Evolutionary conservation across 192 early-diverging fungal genomes (phyloP).

Genomic region (Podochytrium sp.): DNA sequence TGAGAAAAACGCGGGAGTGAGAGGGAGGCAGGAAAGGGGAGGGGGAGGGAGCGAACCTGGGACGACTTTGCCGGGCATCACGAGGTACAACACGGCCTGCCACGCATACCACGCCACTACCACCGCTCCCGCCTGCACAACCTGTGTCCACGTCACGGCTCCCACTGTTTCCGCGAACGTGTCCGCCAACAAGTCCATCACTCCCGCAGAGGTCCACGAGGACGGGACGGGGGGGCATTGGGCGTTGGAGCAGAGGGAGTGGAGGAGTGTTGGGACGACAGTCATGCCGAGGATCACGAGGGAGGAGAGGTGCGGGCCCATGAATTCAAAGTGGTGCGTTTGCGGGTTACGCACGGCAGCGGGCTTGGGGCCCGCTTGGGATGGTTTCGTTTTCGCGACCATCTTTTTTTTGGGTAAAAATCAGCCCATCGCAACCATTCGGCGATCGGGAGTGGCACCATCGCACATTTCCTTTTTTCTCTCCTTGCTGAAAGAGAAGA

Average conservation of each 20-base stretch:
- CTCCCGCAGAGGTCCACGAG: not conserved
- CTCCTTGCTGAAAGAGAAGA: too few relatives aligned
- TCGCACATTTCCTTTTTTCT: too few relatives aligned
- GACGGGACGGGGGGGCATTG: constrained; percentile 34
- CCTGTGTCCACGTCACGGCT: not conserved
- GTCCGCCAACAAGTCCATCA: not conserved
- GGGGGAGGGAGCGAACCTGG: constrained; percentile 22
- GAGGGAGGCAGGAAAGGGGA: not conserved
- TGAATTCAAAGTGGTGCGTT: constrained; percentile 81
- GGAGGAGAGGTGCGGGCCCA: constrained; percentile 48
- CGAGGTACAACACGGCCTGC: constrained; percentile 66
- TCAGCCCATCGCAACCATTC: too few relatives aligned
- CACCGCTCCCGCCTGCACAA: not conserved
- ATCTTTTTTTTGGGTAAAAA: too few relatives aligned
- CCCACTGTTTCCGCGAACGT: not conserved
- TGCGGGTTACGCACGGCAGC: constrained; percentile 11
- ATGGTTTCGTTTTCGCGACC: too few relatives aligned
- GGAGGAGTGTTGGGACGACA: constrained; percentile 4
- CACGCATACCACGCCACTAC: constrained; percentile 68
- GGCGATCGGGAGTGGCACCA: too few relatives aligned
- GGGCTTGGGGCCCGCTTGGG: too few relatives aligned
- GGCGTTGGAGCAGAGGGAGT: constrained; percentile 22
- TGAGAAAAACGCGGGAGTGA: not conserved
- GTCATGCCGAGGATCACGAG: constrained; percentile 34
- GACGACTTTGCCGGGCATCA: constrained; percentile 68